Conservation (phyloP, 768 basidiomycete species). For the Xanthoconium stramineum region DNA sequence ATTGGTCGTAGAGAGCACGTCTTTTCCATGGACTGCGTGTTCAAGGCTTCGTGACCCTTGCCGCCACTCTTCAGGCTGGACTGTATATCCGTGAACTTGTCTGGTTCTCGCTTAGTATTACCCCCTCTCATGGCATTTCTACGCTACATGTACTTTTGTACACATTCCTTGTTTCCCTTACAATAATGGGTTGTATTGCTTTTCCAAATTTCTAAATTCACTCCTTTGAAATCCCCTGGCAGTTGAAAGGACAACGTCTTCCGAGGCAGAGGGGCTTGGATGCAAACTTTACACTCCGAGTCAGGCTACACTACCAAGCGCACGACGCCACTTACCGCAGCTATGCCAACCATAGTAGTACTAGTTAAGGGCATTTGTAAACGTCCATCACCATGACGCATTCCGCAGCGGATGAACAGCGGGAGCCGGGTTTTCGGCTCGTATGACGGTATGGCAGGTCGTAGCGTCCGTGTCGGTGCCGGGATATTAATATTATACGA, state of each 20-base stretch:
- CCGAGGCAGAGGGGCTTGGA: no score
- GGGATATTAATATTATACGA: no score
- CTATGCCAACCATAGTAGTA: no score
- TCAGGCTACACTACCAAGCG: no score
- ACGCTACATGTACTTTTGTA: slow-evolving; percentile 17
- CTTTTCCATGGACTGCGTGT: slow-evolving; percentile 1
- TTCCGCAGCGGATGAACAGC: not conserved
- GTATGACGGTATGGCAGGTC: no score
- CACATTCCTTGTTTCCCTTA: slow-evolving; percentile 10
- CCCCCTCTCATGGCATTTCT: slow-evolving; percentile 13
- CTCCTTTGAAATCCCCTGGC: no score
- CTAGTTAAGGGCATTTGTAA: no score
- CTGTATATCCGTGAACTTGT: slow-evolving; percentile 15
- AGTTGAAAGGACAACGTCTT: no score
- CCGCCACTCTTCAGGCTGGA: slow-evolving; percentile 3
- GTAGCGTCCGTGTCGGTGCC: no score
- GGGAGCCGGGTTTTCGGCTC: no score
- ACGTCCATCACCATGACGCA: not conserved
- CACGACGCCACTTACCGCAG: no score
- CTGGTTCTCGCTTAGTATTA: slow-evolving; percentile 18
- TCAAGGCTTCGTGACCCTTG: not conserved
- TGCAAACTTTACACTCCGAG: no score
- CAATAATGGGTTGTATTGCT: not conserved
- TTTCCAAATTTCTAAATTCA: not conserved
- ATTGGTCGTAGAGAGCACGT: not conserved